These are phyloP conservation scores for Peribolospora kevripleyi DNA, from an alignment of 768 basidiomycete species.

Conservation along the genomic window DNA sequence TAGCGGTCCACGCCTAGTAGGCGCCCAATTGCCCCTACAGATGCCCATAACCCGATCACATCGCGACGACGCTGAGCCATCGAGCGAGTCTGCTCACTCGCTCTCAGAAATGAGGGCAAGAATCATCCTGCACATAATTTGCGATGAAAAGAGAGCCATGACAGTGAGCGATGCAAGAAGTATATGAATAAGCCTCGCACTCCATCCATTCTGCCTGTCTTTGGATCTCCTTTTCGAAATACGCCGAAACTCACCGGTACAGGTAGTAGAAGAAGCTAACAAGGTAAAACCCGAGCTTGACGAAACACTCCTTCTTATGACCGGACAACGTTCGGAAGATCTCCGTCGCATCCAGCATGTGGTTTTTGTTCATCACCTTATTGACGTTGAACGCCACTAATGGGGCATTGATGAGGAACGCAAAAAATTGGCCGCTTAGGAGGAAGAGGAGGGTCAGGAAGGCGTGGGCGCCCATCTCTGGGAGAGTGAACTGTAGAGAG, in stretches of 20 bases:
- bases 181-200: not conserved
- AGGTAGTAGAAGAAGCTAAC: constrained; percentile 14
- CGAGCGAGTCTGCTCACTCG: no score
- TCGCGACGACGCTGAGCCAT: no score
- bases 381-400: constrained; percentile 73
- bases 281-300: constrained; percentile 44
- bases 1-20: no score
- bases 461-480: constrained; percentile 86
- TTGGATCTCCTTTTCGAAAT: no score
- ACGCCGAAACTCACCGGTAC: constrained; percentile 10
- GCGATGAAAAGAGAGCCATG: no score
- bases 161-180: no score
- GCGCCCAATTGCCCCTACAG: no score
- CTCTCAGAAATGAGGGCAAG: constrained; percentile 16
- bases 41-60: no score
- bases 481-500: constrained; percentile 59
- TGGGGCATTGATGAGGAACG: constrained; percentile 70
- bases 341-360: constrained; percentile 99
- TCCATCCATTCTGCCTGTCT: not conserved
- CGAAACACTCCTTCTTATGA: constrained; percentile 90
- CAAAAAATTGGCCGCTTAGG: constrained; percentile 82
- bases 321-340: constrained; percentile 81
- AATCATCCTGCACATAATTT: constrained; percentile 10
- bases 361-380: constrained; percentile 84
- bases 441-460: constrained; percentile 76